Evolutionary conservation across 2,329 filamentous ascomycete genomes (phyloP).

Genomic region (Escovopsis sp.): DNA sequence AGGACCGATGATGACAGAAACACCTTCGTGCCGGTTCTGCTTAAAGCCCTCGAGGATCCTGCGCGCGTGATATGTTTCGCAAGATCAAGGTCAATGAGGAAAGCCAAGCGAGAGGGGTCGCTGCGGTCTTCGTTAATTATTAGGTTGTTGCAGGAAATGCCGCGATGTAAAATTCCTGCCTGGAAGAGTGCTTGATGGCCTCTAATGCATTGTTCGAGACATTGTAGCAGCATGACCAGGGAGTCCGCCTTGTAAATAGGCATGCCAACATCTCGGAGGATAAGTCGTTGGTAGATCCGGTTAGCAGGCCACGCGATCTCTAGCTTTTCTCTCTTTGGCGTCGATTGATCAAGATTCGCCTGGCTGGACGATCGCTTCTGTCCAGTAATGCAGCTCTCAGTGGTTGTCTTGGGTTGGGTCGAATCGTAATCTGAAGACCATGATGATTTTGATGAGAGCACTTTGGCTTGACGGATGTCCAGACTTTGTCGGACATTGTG

Average conservation of each 20-base stretch:
- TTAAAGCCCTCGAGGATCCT: neutral
- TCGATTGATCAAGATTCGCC: neutral
- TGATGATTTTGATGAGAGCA: too few species aligned
- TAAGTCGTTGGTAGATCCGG: neutral
- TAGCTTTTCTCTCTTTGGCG: neutral
- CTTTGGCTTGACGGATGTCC: neutral
- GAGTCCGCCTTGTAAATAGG: neutral
- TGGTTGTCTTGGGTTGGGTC: too few species aligned
- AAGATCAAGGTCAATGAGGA: slow-evolving; percentile 1
- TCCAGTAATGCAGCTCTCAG: too few species aligned
- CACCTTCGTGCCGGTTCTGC: neutral
- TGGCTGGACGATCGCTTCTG: neutral
- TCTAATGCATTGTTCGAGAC: neutral
- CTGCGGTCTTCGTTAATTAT: neutral
- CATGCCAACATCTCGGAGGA: neutral
- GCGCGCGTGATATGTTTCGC: neutral
- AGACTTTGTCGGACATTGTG: neutral
- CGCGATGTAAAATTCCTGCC: neutral
- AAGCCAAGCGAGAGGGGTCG: neutral
- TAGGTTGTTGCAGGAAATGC: neutral
- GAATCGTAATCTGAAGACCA: too few species aligned
- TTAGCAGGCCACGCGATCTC: neutral
- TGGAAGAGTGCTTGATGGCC: neutral
- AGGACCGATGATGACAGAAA: slow-evolving; percentile 31
- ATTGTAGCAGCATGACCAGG: neutral